These are phyloP conservation scores for Cytospora piceae DNA, from an alignment of 2,329 filamentous ascomycete genomes.

Conservation along the genomic window DNA sequence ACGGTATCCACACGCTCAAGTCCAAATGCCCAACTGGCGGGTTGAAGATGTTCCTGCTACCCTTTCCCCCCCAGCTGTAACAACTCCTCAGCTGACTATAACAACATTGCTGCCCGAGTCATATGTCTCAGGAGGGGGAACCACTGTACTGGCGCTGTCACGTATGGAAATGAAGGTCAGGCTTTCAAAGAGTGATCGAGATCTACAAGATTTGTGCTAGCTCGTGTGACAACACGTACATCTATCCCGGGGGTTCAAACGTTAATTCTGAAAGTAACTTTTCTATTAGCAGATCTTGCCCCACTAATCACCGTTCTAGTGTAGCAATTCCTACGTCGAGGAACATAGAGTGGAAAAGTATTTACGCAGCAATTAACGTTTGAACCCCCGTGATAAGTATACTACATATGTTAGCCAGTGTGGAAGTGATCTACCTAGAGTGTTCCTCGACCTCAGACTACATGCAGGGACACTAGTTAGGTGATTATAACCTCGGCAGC, in stretches of 20 bases:
- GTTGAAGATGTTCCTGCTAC: constrained; percentile 10
- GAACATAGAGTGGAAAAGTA: no score
- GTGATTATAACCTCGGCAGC: constrained; percentile 3
- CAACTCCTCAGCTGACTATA: background rate
- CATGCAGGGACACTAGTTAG: constrained; percentile 5
- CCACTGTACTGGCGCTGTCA: constrained; percentile 2
- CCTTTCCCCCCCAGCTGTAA: background rate
- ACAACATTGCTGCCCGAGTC: constrained; percentile 8
- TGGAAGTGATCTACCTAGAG: constrained; percentile 13
- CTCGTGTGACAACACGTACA: constrained; percentile 15
- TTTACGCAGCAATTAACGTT: no score
- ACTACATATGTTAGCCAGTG: background rate
- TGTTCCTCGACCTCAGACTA: constrained; percentile 6
- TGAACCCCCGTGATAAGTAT: no score
- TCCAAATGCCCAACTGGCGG: constrained; percentile 7
- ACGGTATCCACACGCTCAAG: background rate
- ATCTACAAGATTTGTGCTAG: constrained; percentile 14
- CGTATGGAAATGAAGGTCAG: background rate
- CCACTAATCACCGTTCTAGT: no score
- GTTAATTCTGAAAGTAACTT: no score
- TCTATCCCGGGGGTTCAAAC: no score
- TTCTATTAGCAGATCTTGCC: no score
- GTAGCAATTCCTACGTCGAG: no score
- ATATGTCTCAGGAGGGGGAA: background rate
- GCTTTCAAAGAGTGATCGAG: constrained; percentile 3